Evolutionary conservation across 2,329 filamentous ascomycete genomes (phyloP).

Genomic region (Aspergillus fumigatus): DNA sequence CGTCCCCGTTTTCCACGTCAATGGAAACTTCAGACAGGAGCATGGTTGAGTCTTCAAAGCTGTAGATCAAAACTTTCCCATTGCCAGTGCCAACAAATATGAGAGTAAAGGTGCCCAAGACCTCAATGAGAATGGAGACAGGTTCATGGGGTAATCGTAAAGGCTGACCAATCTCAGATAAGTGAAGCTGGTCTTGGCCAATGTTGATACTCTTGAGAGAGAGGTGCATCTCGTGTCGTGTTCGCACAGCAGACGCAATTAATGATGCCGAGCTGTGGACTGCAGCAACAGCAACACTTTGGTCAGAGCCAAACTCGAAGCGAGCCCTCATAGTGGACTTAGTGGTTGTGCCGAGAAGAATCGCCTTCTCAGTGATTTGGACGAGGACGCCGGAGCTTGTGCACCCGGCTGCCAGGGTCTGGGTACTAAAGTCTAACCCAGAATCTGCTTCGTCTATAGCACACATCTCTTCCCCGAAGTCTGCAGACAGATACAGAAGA

Average conservation of each 20-base stretch:
- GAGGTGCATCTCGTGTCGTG: slow-evolving; percentile 22
- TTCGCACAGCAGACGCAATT: slow-evolving; percentile 25
- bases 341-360: slow-evolving; percentile 27
- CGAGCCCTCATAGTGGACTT: slow-evolving; percentile 18
- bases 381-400: slow-evolving; percentile 33
- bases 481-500: slow-evolving; percentile 34
- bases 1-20: slow-evolving; percentile 16
- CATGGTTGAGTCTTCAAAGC: slow-evolving; percentile 18
- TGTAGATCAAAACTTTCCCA: slow-evolving; percentile 33
- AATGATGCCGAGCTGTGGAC: slow-evolving; percentile 26
- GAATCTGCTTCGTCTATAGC: slow-evolving; percentile 36
- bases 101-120: slow-evolving; percentile 21
- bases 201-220: slow-evolving; percentile 22
- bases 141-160: slow-evolving; percentile 31
- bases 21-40: slow-evolving; percentile 22
- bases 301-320: slow-evolving; percentile 17
- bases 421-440: slow-evolving; percentile 37
- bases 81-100: slow-evolving; percentile 39
- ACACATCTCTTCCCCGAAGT: slow-evolving; percentile 35
- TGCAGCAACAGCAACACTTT: slow-evolving; percentile 27
- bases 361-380: slow-evolving; percentile 39
- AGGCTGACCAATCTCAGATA: slow-evolving; percentile 20
- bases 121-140: slow-evolving; percentile 31
- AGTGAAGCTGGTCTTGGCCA: slow-evolving; percentile 11
- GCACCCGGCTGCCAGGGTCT: slow-evolving; percentile 42